Percentiles rank a stretch among this genome's conserved stretches.
These are phyloP conservation scores for Xanthoceras sorbifolium DNA, from an alignment of 345 rosid genomes.

Conservation along the genomic window DNA sequence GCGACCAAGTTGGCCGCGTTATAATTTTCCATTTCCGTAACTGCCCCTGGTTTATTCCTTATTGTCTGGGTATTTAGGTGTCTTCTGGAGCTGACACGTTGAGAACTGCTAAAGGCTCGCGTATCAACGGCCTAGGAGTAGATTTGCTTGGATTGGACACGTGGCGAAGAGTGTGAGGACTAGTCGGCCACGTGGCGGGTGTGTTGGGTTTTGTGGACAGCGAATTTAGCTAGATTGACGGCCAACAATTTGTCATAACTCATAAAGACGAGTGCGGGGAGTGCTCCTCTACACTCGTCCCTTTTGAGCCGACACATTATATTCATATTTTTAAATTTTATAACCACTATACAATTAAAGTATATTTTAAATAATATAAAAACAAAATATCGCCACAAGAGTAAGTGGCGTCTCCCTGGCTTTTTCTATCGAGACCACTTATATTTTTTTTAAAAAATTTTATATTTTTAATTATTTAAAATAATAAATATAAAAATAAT, in stretches of 20 bases:
- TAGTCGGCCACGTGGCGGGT: neutral
- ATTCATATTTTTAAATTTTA: too few species aligned
- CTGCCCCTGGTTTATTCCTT: neutral
- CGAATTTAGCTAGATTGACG: neutral
- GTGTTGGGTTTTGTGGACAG: neutral
- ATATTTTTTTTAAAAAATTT: too few species aligned
- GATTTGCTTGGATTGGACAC: neutral
- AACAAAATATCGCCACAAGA: too few species aligned
- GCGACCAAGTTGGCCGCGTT: neutral
- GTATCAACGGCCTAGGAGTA: neutral
- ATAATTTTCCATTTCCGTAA: neutral
- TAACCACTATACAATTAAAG: too few species aligned
- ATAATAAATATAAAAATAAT: too few species aligned
- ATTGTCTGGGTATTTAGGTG: neutral
- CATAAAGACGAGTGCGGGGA: too few species aligned
- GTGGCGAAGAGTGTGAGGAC: neutral
- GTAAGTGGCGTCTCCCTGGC: too few species aligned
- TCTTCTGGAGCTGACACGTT: neutral
- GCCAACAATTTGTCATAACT: neutral
- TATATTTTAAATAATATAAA: too few species aligned
- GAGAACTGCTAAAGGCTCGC: neutral
- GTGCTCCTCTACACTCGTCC: too few species aligned
- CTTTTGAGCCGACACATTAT: too few species aligned
- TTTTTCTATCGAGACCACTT: too few species aligned
- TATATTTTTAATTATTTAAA: too few species aligned